phyloP scores from a whole-genome alignment of 2,329 filamentous ascomycete genomes.

The Cyphellophora attinorum region DNA sequence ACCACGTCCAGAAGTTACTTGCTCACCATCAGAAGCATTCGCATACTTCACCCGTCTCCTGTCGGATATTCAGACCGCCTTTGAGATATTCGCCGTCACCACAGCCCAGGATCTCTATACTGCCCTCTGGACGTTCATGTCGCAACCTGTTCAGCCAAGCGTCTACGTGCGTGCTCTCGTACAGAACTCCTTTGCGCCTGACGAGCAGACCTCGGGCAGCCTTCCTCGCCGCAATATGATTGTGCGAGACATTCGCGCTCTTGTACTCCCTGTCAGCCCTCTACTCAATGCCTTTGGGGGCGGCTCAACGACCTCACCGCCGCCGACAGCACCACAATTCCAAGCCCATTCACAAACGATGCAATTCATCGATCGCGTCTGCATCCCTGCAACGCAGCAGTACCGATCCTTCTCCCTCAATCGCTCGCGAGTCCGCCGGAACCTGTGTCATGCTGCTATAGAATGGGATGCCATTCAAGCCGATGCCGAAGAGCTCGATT shows the following conservation, averaged over 20 bases:
- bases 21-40: constrained; percentile 60
- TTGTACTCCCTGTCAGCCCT: constrained; percentile 61
- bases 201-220: constrained; percentile 58
- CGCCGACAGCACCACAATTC: constrained; percentile 64
- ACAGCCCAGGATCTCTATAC: constrained; percentile 32
- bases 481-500: constrained; percentile 66
- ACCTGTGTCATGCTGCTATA: constrained; percentile 71
- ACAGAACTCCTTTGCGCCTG: constrained; percentile 65
- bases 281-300: constrained; percentile 74
- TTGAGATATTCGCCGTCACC: constrained; percentile 47
- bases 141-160: constrained; percentile 70
- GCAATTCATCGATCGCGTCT: constrained; percentile 45
- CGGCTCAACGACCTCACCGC: too few relatives aligned
- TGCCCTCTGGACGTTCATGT: constrained; percentile 65
- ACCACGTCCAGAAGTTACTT: constrained; percentile 74
- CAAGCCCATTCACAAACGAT: constrained; percentile 68
- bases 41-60: constrained; percentile 61
- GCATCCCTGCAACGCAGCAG: constrained; percentile 69
- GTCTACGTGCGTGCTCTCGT: constrained; percentile 75
- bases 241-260: constrained; percentile 68
- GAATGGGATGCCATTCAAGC: constrained; percentile 78
- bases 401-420: constrained; percentile 83
- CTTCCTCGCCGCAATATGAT: constrained; percentile 66
- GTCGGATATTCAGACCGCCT: constrained; percentile 60
- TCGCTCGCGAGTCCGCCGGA: constrained; percentile 76